phyloP scores from a whole-genome alignment of 345 rosid genomes.

The Litchi chinensis region DNA sequence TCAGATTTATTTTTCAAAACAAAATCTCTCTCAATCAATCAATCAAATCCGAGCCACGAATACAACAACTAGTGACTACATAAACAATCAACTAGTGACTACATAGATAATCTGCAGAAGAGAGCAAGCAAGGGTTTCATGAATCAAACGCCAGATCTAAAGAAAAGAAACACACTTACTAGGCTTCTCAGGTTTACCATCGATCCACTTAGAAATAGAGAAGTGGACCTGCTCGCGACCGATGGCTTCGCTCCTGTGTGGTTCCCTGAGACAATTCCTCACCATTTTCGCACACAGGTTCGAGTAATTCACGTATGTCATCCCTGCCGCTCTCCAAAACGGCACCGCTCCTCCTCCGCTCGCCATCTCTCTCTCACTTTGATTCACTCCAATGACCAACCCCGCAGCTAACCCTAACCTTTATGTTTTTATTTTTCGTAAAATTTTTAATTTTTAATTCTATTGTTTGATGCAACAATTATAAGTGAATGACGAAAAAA shows the following conservation, averaged over 20 bases:
- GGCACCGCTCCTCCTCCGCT: neutral
- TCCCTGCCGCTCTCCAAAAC: neutral
- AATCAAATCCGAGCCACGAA: neutral
- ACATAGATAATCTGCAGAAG: too few species aligned
- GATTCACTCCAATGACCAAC: neutral
- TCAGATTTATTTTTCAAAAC: neutral
- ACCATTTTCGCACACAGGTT: neutral
- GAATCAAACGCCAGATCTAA: neutral
- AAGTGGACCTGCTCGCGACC: neutral
- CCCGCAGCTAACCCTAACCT: too few species aligned
- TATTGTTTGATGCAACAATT: too few species aligned
- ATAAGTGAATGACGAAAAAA: too few species aligned
- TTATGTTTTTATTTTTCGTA: too few species aligned
- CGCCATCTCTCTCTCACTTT: neutral
- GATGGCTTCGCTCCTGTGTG: neutral
- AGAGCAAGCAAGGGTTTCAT: too few species aligned
- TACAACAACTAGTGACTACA: neutral
- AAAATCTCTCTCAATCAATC: neutral
- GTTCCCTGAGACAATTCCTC: constrained; percentile 2
- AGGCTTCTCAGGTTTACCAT: neutral
- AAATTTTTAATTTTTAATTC: too few species aligned
- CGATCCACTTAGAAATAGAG: neutral
- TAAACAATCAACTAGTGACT: neutral
- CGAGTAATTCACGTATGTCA: neutral
- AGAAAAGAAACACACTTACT: neutral